phyloP scores from a whole-genome alignment of 352 stramenopile species.

The Pythium periplocum region DNA sequence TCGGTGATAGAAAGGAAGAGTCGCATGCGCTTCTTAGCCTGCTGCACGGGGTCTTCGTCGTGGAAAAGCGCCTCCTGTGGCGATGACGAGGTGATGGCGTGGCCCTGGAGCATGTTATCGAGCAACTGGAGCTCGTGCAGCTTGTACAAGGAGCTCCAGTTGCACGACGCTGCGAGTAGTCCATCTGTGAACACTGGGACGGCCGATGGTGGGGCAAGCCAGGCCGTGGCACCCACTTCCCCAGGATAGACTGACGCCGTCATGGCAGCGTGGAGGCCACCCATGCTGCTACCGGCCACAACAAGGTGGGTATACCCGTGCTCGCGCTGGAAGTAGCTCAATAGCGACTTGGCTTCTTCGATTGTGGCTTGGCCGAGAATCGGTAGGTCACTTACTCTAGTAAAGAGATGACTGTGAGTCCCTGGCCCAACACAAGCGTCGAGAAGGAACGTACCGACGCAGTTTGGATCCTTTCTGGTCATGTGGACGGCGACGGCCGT shows the following conservation, averaged over 20 bases:
- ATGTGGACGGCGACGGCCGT: constrained; percentile 55
- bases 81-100: constrained; percentile 12
- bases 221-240: constrained; percentile 58
- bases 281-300: constrained; percentile 72
- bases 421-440: not conserved
- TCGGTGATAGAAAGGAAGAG: constrained; percentile 77
- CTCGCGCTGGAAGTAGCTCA: constrained; percentile 51
- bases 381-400: constrained; percentile 62
- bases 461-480: constrained; percentile 76
- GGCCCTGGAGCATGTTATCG: constrained; percentile 55
- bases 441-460: constrained; percentile 28
- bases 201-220: constrained; percentile 67
- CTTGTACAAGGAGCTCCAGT: constrained; percentile 69
- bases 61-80: constrained; percentile 14
- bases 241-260: constrained; percentile 62
- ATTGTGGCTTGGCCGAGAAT: constrained; percentile 77
- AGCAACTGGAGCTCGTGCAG: constrained; percentile 58
- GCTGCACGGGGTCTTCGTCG: constrained; percentile 46
- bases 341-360: constrained; percentile 75
- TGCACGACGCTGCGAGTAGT: constrained; percentile 70
- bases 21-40: constrained; percentile 76
- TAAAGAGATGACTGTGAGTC: not conserved
- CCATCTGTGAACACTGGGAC: constrained; percentile 70
- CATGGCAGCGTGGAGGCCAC: constrained; percentile 73
- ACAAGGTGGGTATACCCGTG: constrained; percentile 55